Conservation (phyloP, 2,329 filamentous ascomycete species). For the Monosporascus sp. region DNA sequence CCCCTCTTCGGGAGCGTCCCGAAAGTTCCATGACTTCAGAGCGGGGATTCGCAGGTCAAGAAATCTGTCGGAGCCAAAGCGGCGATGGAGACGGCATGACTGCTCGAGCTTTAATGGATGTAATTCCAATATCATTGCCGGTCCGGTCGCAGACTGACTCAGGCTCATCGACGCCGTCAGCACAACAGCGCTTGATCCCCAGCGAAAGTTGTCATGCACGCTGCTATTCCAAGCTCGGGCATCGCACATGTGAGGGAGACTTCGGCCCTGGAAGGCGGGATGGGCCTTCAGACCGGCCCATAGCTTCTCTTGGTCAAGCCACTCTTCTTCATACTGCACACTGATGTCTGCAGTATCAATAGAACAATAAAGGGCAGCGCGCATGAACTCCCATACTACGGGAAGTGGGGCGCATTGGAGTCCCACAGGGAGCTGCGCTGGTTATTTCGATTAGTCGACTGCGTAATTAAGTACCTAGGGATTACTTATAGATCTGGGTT, state of each 20-base stretch:
- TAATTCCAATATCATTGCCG: conserved; percentile 38
- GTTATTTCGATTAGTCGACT: neutral
- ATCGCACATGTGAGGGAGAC: conserved; percentile 37
- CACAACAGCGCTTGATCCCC: conserved; percentile 28
- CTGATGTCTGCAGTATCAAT: conserved; percentile 30
- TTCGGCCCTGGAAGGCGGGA: conserved; percentile 32
- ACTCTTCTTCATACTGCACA: conserved; percentile 29
- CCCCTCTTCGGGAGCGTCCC: conserved; percentile 25
- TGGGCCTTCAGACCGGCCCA: conserved; percentile 31
- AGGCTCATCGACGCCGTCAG: conserved; percentile 35
- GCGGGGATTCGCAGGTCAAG: conserved; percentile 45
- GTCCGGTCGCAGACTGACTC: conserved; percentile 23
- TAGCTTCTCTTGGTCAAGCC: conserved; percentile 36
- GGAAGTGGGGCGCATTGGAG: conserved; percentile 37
- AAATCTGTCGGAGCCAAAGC: conserved; percentile 50
- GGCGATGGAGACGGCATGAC: conserved; percentile 42
- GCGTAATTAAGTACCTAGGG: neutral
- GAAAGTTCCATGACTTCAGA: conserved; percentile 19
- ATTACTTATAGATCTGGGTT: neutral
- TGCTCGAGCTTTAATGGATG: conserved; percentile 40
- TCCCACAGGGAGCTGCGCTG: conserved; percentile 32
- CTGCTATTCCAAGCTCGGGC: conserved; percentile 37
- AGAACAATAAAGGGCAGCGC: conserved; percentile 37
- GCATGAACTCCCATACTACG: conserved; percentile 42
- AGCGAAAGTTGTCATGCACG: conserved; percentile 24